Conservation (phyloP, 352 stramenopile genomes). For the Globisporangium canariense region DNA sequence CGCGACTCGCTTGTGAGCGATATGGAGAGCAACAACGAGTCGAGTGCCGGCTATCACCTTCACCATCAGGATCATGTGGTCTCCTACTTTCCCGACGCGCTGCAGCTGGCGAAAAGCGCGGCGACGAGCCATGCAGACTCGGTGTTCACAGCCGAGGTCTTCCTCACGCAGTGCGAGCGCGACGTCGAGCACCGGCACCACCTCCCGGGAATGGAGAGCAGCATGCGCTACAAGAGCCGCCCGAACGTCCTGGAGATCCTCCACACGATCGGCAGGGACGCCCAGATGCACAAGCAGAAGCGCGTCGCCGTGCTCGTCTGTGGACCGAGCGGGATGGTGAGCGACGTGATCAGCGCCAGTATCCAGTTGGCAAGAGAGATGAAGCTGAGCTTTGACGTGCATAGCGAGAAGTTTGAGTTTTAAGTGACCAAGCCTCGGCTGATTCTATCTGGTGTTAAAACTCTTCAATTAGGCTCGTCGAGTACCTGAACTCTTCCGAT, state of each 20-base stretch:
- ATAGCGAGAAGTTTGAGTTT: slow-evolving; percentile 3
- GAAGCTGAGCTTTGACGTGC: slow-evolving; percentile 32
- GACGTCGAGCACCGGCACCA: slow-evolving; percentile 30
- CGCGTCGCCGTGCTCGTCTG: slow-evolving; percentile 43
- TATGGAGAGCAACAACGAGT: too few relatives aligned
- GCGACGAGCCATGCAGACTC: neutral
- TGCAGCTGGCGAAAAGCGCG: neutral
- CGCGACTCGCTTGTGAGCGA: neutral
- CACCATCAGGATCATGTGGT: neutral
- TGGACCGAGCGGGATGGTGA: slow-evolving; percentile 29
- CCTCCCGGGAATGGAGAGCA: slow-evolving; percentile 15
- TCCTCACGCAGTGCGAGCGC: slow-evolving; percentile 25
- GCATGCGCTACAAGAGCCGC: slow-evolving; percentile 24
- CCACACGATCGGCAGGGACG: slow-evolving; percentile 27
- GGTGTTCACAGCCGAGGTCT: slow-evolving; percentile 35
- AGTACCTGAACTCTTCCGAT: too few relatives aligned
- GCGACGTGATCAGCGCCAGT: slow-evolving; percentile 24
- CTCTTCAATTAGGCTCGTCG: too few relatives aligned
- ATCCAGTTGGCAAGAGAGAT: slow-evolving; percentile 22
- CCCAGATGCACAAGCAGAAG: slow-evolving; percentile 21
- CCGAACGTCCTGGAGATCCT: slow-evolving; percentile 25
- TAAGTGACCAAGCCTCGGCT: too few relatives aligned
- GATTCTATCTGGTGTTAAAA: too few relatives aligned
- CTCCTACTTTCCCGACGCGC: slow-evolving; percentile 11
- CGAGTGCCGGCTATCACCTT: too few relatives aligned